Evolutionary conservation across 192 early-diverging fungal genomes (phyloP), one percentile per base, ranked within the genome.

Genomic region (Paraglomus brasilianum): DNA sequence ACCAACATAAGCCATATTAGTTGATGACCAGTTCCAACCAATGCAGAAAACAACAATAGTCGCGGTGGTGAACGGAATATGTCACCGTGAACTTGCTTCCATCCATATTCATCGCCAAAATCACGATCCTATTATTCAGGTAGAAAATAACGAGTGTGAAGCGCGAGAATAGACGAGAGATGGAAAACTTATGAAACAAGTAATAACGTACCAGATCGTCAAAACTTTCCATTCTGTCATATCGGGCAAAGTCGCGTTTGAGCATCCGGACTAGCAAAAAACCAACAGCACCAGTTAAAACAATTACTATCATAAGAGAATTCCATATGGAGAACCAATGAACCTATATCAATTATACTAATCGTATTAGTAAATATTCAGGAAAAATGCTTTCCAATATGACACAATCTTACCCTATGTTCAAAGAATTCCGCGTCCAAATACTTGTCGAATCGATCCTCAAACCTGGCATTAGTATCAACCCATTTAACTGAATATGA

Each of bases 81-180:
- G 73, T 94, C 92, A 14, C 89, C 89, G 51, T 94, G 92, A 7
- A 94, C 85, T 75, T 89, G 89, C 73, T 93, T 94, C 92, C 92
- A 94, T 5, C 92, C 92, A 80, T 87, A 93, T 44, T 94, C 92
- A 67, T 93, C 92, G 7, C 86, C 88, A 14, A 92, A 72, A 69
- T 92, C 88, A 30, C 85, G 79, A 60, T 89, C 89, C 78, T 83
- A 62, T 17, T 43, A 39, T 30, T 30, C 30, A 30, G 30, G 30
- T 30, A 15, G 42, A 11, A 22, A 22, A 4, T 45, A 17, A 41
- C 11, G 9, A 36, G n/a, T 13, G 30, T 41, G 42, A 19, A 11
- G 9, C 13, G n/a, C 60, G 4, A 65, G 14, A 30, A 13, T 11
- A 47, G 8, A 4, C 5, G n/a, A 53, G 5, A 41, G 17, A 17